Percentiles rank a stretch among this genome's conserved stretches.
Evolutionary conservation across 306 rosid species (phyloP).

Genomic region (Corylus heterophylla): DNA sequence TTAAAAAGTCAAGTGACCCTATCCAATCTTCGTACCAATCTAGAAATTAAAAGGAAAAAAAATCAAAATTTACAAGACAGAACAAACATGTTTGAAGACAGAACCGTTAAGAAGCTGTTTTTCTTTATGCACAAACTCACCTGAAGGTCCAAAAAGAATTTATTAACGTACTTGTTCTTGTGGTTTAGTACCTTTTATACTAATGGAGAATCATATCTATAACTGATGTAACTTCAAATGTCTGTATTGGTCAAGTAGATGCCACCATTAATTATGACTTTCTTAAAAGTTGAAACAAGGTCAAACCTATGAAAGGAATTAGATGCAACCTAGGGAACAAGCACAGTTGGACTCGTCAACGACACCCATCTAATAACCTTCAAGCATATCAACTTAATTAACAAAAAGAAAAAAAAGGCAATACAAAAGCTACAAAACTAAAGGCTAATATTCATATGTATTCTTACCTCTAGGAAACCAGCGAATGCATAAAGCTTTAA

Average conservation of each 20-base stretch:
- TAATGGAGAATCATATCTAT: neutral
- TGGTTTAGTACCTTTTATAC: neutral
- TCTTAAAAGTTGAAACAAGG: neutral
- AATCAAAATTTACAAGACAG: neutral
- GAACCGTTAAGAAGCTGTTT: neutral
- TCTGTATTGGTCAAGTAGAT: neutral
- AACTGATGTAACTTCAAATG: neutral
- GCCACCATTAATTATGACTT: neutral
- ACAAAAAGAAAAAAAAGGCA: neutral
- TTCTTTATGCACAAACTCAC: neutral
- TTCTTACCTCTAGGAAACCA: constrained; percentile 89
- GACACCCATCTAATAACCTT: neutral
- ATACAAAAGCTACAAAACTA: neutral
- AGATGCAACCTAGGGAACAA: neutral
- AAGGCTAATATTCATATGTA: neutral
- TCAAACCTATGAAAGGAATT: neutral
- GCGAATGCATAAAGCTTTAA: constrained; percentile 79
- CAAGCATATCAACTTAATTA: neutral
- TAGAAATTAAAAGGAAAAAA: neutral
- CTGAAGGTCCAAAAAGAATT: neutral
- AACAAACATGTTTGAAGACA: neutral
- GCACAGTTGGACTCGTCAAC: neutral
- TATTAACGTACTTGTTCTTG: neutral
- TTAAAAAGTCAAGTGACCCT: neutral
- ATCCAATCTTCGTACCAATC: neutral